Evolutionary conservation across 2,329 filamentous ascomycete genomes (phyloP).

Genomic region (Aspergillus pseudoterreus): DNA sequence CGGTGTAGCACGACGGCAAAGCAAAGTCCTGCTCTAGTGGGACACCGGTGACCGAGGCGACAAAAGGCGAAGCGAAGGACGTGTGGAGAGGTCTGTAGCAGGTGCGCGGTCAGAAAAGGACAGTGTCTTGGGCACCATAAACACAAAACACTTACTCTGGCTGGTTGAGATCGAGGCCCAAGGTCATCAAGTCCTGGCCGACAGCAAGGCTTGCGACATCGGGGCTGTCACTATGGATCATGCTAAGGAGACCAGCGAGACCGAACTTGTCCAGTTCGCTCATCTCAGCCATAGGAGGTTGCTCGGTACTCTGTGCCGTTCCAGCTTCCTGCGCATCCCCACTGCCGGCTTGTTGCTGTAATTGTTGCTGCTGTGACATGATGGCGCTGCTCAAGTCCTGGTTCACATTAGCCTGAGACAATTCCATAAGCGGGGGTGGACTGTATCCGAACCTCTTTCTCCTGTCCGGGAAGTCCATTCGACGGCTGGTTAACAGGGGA

Average conservation of each 20-base stretch:
- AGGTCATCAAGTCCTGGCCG: constrained; percentile 61
- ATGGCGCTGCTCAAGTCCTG: constrained; percentile 34
- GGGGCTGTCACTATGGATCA: constrained; percentile 53
- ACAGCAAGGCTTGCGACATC: constrained; percentile 54
- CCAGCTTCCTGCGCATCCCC: constrained; percentile 34
- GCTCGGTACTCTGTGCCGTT: constrained; percentile 33
- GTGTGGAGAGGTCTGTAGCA: constrained; percentile 54
- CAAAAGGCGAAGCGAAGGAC: constrained; percentile 63
- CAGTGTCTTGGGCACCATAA: neutral
- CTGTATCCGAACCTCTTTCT: constrained; percentile 33
- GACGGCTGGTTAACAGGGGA: constrained; percentile 42
- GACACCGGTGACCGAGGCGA: constrained; percentile 52
- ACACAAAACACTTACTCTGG: constrained; percentile 49
- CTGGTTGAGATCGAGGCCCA: constrained; percentile 62
- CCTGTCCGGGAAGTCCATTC: constrained; percentile 41
- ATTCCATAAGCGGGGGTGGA: neutral
- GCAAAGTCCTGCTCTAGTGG: constrained; percentile 62
- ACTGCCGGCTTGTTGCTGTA: constrained; percentile 34
- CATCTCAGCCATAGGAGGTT: constrained; percentile 52
- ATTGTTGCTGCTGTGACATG: constrained; percentile 34
- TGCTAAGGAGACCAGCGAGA: constrained; percentile 56
- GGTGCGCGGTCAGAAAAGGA: constrained; percentile 15
- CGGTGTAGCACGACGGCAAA: constrained; percentile 61
- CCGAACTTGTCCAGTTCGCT: constrained; percentile 58
- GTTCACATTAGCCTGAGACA: neutral